phyloP scores from a whole-genome alignment of 2,329 filamentous ascomycete genomes.

The Fonsecaea monophora region DNA sequence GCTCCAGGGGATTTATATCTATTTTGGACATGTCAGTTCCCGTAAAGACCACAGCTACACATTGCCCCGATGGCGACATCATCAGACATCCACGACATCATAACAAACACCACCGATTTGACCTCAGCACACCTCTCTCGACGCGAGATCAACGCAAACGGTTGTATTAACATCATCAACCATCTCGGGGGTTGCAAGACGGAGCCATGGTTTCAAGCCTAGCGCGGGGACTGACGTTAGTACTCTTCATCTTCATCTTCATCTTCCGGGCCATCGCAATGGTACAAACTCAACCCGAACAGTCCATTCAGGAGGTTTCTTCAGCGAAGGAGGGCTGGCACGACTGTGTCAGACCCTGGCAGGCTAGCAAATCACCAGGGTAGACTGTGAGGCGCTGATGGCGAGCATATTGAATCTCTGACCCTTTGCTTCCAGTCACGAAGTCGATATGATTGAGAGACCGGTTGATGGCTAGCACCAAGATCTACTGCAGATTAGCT shows the following conservation, averaged over 20 bases:
- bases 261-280: background rate
- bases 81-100: background rate
- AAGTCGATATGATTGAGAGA: background rate
- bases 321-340: background rate
- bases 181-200: background rate
- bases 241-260: slow-evolving; percentile 9
- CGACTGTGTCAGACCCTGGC: background rate
- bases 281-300: background rate
- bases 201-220: slow-evolving; percentile 2
- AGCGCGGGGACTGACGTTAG: background rate
- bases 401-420: background rate
- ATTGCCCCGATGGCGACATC: background rate
- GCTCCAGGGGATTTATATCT: background rate
- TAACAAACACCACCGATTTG: background rate
- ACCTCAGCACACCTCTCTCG: background rate
- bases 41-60: background rate
- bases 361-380: too few species aligned
- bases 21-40: background rate
- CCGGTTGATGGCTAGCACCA: background rate
- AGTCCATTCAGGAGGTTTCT: background rate
- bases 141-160: background rate
- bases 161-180: background rate
- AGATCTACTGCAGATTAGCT: background rate
- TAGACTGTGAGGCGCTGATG: background rate
- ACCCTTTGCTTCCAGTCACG: background rate